Base-by-base conservation (phyloP, 1,284 basidiomycete species). In the Peniophora sp. region DNA sequence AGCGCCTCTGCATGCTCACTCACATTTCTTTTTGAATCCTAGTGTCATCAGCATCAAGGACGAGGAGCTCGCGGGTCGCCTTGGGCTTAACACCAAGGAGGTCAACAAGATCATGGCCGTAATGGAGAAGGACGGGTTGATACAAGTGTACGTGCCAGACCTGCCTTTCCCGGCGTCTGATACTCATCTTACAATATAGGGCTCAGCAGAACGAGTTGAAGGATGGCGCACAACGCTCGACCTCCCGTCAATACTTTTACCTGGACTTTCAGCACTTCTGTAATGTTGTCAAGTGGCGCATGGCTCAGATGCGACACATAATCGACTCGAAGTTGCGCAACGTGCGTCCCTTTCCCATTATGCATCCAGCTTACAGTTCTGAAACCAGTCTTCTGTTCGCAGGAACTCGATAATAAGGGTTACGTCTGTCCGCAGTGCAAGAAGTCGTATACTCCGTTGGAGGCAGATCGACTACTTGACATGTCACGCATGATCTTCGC, bases 211-310 rank as follows among this genome's bases (percentile, higher is more conserved):
- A 91, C 59, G 89, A 92, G 70, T 79, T 89, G 58, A 89, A 87
- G 65, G 88, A 88, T 67, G 85, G 87, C 53, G 86, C 85, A 48
- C 84, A 85, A 66, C 81, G 89, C 58, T 85, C 88, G 47, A 83
- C 85, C 51, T 83, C 84, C 53, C 81, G 83, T 61, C 86, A 89
- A 61, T 99, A 98, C 73, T 99, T 93, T 73, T 98, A 92, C 69
- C 89, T 99, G 63, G 89, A 99, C 72, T 96, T 94, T 67, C 86
- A 92, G 59, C 82, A 88, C 62, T 96, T 97, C 63, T 92, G 92
- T 69, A 94, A 99, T 65, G 93, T 98, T 47, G 90, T 96, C 64
- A 97, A 98, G 68, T 99, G 96, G 91, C 79, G 94, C 35, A 84
- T 99, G 53, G 90, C 92, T n/a, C 89, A 91, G 63, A 97, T 99